Conservation (phyloP, 257 asterid genomes). For the Primulina eburnea region DNA sequence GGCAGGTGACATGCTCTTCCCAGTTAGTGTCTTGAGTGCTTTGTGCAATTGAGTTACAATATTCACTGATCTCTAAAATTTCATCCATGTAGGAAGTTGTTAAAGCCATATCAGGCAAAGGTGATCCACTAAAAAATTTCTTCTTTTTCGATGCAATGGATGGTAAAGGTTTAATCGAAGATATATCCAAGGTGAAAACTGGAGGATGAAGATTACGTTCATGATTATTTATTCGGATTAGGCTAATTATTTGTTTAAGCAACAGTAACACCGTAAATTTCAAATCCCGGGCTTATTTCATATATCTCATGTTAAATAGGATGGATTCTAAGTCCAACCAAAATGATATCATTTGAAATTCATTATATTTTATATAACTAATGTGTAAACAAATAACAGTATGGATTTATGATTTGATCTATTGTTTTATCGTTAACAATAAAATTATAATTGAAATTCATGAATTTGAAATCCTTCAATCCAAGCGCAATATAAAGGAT, state of each 20-base stretch:
- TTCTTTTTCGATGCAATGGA: conserved; percentile 81
- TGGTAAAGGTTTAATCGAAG: conserved; percentile 88
- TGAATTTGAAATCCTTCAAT: no score
- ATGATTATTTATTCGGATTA: neutral
- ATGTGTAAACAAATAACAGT: no score
- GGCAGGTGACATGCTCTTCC: conserved; percentile 55
- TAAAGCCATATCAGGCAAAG: conserved; percentile 93
- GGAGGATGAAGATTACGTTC: conserved; percentile 3
- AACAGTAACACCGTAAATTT: no score
- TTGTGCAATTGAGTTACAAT: neutral
- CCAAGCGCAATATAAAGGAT: no score
- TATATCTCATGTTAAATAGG: no score
- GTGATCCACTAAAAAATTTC: conserved; percentile 88
- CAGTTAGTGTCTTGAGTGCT: conserved; percentile 3
- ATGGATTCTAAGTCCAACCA: no score
- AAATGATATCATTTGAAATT: no score
- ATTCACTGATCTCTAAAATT: conserved; percentile 16
- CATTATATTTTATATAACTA: no score
- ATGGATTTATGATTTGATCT: no score
- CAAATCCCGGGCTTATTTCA: no score
- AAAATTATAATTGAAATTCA: no score
- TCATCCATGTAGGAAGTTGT: conserved; percentile 69
- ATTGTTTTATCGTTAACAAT: no score
- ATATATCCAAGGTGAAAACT: conserved; percentile 39
- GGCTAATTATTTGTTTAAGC: neutral